Percentiles rank a stretch among this genome's conserved stretches.
These are phyloP conservation scores for Fusarium liriodendri DNA, from an alignment of 2,329 filamentous ascomycete species.

Conservation along the genomic window DNA sequence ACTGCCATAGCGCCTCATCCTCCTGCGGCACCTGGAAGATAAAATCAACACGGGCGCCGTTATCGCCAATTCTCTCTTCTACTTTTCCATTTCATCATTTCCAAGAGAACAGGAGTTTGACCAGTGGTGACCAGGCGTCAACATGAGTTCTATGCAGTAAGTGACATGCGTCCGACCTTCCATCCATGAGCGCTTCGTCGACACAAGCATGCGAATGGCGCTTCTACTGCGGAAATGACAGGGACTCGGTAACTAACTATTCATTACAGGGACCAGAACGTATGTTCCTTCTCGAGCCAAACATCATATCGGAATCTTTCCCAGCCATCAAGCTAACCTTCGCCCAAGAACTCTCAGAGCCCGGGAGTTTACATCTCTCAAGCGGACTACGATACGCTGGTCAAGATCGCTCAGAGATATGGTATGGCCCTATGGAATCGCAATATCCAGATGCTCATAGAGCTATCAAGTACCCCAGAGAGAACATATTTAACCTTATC, in stretches of 20 bases:
- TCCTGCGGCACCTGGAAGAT: not conserved
- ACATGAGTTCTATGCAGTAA: slow-evolving; percentile 26
- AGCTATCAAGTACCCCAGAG: not conserved
- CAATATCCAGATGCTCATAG: not conserved
- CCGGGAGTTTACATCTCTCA: slow-evolving; percentile 66
- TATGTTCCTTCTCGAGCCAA: slow-evolving; percentile 9
- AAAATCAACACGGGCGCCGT: not conserved
- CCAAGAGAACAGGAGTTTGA: not conserved
- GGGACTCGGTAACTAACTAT: not conserved
- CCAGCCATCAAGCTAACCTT: slow-evolving; percentile 1
- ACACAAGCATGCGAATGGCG: not conserved
- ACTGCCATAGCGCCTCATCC: not conserved
- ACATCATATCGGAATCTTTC: not conserved
- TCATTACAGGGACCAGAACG: slow-evolving; percentile 13
- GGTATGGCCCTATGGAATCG: slow-evolving; percentile 52
- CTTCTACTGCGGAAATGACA: not conserved
- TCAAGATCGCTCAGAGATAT: slow-evolving; percentile 64
- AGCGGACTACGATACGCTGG: slow-evolving; percentile 70
- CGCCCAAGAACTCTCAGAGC: slow-evolving; percentile 6
- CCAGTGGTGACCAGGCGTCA: not conserved
- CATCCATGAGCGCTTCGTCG: not conserved
- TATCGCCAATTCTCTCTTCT: not conserved
- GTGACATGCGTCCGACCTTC: not conserved
- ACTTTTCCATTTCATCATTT: not conserved
- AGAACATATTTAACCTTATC: slow-evolving; percentile 1